phyloP scores from a whole-genome alignment of 208 protist genomes.

The Acanthamoeba royreba region DNA sequence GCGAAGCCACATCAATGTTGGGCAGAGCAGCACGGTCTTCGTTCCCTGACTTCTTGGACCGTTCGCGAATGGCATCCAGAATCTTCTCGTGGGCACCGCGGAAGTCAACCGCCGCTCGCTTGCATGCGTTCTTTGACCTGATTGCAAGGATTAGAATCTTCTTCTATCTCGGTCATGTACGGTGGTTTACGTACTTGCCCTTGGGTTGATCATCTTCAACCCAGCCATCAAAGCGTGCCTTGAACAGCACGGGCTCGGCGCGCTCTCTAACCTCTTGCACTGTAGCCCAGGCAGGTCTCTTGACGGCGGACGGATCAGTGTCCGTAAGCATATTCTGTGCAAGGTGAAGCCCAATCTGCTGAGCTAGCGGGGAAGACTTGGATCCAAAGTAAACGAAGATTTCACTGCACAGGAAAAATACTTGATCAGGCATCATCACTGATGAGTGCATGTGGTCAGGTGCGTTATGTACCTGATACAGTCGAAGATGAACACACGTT shows the following conservation, averaged over 20 bases:
- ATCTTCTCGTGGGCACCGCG: not conserved
- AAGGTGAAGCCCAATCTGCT: not conserved
- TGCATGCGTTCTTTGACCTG: not conserved
- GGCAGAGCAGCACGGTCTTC: not conserved
- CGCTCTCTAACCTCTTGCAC: not conserved
- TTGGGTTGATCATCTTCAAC: not conserved
- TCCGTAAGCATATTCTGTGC: not conserved
- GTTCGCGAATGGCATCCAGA: not conserved
- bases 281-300: not conserved
- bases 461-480: not conserved
- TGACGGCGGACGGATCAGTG: not conserved
- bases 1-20: not conserved
- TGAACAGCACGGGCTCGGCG: conserved; percentile 3
- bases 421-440: not conserved
- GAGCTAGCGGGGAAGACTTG: not conserved
- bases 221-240: not conserved
- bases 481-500: not conserved
- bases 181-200: not conserved
- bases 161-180: too few species aligned
- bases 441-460: not conserved
- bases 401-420: not conserved
- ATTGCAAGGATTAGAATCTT: too few species aligned
- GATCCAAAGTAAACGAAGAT: not conserved
- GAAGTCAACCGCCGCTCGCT: not conserved
- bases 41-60: not conserved